Evolutionary conservation across 73 alveolate genomes (phyloP).

Genomic region (Loxodes magnus): DNA sequence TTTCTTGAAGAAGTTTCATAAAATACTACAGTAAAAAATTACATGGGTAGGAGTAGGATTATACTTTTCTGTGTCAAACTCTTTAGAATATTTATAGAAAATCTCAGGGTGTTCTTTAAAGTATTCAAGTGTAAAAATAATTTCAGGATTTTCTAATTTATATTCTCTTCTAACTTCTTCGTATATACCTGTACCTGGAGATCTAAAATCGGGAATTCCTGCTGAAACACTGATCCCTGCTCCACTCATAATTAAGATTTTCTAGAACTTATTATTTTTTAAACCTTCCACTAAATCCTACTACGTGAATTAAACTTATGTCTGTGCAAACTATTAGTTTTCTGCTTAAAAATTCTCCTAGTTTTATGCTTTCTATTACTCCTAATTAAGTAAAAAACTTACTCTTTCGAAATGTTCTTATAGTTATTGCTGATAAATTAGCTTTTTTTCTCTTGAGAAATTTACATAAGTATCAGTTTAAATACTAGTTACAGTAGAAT

Average conservation of each 20-base stretch:
- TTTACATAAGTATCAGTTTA: too few species aligned
- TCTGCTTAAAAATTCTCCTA: too few species aligned
- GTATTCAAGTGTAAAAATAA: conserved; percentile 29
- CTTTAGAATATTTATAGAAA: conserved; percentile 33
- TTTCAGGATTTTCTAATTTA: conserved; percentile 46
- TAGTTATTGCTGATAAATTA: too few species aligned
- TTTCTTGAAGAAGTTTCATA: conserved; percentile 13
- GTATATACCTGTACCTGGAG: conserved; percentile 69
- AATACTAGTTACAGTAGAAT: too few species aligned
- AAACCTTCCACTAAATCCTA: conserved; percentile 7
- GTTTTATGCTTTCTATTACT: too few species aligned
- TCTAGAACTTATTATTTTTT: conserved; percentile 15
- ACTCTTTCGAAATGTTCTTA: too few species aligned
- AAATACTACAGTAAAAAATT: conserved; percentile 2
- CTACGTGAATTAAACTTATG: too few species aligned
- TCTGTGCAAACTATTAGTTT: too few species aligned
- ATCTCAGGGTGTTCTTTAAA: conserved; percentile 47
- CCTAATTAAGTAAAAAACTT: too few species aligned
- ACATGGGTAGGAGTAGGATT: conserved; percentile 33
- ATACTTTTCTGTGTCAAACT: conserved; percentile 18
- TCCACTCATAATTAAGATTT: conserved; percentile 70
- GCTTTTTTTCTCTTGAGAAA: too few species aligned
- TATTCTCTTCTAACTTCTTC: conserved; percentile 17
- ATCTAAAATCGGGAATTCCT: conserved; percentile 92
- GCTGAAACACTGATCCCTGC: conserved; percentile 91